Percentiles rank a stretch among this genome's conserved stretches.
Evolutionary conservation across 139 green algal species (phyloP).

Genomic region (Auxenochlorella pyrenoidosa): DNA sequence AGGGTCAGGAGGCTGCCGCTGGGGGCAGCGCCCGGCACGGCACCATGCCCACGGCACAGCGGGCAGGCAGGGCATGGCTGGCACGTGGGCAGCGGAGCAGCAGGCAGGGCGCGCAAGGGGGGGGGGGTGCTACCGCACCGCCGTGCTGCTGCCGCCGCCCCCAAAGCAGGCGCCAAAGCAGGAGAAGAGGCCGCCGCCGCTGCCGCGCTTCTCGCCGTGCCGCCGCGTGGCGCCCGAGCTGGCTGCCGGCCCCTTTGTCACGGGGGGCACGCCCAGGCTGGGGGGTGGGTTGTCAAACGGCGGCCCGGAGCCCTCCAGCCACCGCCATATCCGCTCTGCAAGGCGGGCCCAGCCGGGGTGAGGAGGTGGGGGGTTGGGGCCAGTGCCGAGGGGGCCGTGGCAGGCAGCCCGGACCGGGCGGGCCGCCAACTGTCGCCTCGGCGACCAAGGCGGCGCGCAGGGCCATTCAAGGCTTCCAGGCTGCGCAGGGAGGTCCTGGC

Average conservation of each 20-base stretch:
- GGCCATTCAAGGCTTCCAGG: too few species aligned
- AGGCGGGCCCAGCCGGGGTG: background rate
- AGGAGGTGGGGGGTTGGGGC: background rate
- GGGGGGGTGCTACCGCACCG: background rate
- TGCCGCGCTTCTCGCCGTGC: background rate
- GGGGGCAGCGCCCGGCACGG: too few species aligned
- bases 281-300: slow-evolving; percentile 46
- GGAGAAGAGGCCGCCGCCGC: background rate
- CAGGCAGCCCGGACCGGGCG: too few species aligned
- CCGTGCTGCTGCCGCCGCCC: background rate
- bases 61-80: too few species aligned
- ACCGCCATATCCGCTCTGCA: slow-evolving; percentile 47
- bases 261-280: slow-evolving; percentile 24
- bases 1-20: too few species aligned
- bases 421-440: too few species aligned
- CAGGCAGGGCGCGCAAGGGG: background rate
- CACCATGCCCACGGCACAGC: too few species aligned
- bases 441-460: too few species aligned
- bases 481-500: too few species aligned
- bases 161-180: slow-evolving; percentile 26
- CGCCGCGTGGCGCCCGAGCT: background rate
- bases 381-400: too few species aligned
- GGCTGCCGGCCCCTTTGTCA: background rate
- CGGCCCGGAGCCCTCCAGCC: slow-evolving; percentile 44
- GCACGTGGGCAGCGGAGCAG: too few species aligned